phyloP scores from a whole-genome alignment of 2,329 filamentous ascomycete species.

The Sporothrix pseudoabietina region DNA sequence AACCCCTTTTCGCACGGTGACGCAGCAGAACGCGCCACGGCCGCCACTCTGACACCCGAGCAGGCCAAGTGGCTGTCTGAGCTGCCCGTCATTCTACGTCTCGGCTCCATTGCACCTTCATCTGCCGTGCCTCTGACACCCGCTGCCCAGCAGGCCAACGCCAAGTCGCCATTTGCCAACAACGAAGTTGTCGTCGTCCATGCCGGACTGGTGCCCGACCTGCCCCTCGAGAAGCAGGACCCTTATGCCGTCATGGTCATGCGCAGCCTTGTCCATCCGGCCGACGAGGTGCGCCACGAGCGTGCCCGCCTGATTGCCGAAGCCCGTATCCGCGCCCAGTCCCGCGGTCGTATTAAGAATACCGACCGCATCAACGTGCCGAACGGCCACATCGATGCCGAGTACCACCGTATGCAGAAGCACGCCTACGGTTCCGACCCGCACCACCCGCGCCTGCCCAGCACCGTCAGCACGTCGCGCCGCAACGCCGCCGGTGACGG shows the following conservation, averaged over 20 bases:
- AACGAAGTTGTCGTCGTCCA: slow-evolving; percentile 74
- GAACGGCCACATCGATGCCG: slow-evolving; percentile 32
- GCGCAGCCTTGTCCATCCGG: slow-evolving; percentile 69
- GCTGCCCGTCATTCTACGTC: slow-evolving; percentile 76
- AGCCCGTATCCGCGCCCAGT: slow-evolving; percentile 39
- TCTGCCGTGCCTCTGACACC: slow-evolving; percentile 44
- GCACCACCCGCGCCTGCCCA: slow-evolving; percentile 30
- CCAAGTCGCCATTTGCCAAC: slow-evolving; percentile 35
- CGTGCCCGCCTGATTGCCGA: slow-evolving; percentile 43
- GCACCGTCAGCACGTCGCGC: background rate
- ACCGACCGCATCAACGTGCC: slow-evolving; percentile 32
- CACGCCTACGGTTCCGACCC: slow-evolving; percentile 31
- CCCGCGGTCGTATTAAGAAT: slow-evolving; percentile 31
- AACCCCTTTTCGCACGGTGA: slow-evolving; percentile 42
- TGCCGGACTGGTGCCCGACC: slow-evolving; percentile 77
- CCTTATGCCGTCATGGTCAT: slow-evolving; percentile 89
- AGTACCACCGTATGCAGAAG: slow-evolving; percentile 33
- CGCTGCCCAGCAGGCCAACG: background rate
- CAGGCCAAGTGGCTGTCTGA: slow-evolving; percentile 70
- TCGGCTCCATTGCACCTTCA: slow-evolving; percentile 57
- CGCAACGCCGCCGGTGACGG: slow-evolving; percentile 16
- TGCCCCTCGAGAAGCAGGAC: slow-evolving; percentile 70
- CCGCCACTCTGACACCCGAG: slow-evolving; percentile 54
- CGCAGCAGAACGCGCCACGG: slow-evolving; percentile 54
- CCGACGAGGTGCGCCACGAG: slow-evolving; percentile 54